Evolutionary conservation across 495 filamentous ascomycete genomes (phyloP).

Genomic region (Lasiosphaeria ovina): DNA sequence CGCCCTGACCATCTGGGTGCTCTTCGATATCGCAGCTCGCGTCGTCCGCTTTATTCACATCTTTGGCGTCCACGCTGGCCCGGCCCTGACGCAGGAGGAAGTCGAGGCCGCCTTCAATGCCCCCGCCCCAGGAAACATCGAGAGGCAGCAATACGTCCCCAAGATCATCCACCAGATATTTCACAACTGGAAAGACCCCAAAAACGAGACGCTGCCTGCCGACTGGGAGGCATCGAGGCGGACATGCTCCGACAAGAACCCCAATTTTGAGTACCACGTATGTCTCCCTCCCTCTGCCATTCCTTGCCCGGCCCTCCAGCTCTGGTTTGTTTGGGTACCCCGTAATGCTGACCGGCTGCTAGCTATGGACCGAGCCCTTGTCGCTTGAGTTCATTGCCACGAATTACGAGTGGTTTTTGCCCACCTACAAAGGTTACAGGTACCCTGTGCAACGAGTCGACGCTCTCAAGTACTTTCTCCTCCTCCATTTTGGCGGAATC

Average conservation of each 20-base stretch:
- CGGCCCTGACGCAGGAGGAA: slow-evolving; percentile 9
- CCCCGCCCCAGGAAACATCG: background rate
- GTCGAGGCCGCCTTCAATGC: slow-evolving; percentile 8
- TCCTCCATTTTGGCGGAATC: slow-evolving; percentile 77
- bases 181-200: slow-evolving; percentile 49
- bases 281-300: slow-evolving; percentile 20
- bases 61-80: slow-evolving; percentile 6
- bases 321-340: background rate
- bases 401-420: slow-evolving; percentile 80
- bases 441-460: slow-evolving; percentile 83
- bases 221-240: slow-evolving; percentile 72
- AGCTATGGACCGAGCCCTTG: slow-evolving; percentile 74
- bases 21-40: slow-evolving; percentile 6
- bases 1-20: background rate
- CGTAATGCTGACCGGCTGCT: background rate
- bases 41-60: slow-evolving; percentile 11
- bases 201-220: slow-evolving; percentile 60
- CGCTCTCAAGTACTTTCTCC: slow-evolving; percentile 79
- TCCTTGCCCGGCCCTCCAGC: background rate
- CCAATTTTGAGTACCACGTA: slow-evolving; percentile 81
- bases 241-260: slow-evolving; percentile 70
- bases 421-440: slow-evolving; percentile 74
- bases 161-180: slow-evolving; percentile 91
- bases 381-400: slow-evolving; percentile 70
- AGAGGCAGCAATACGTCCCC: slow-evolving; percentile 51